Percentiles rank a stretch among this genome's conserved stretches.
Evolutionary conservation across 2,329 filamentous ascomycete genomes (phyloP).

Genomic region (Dendrostoma leiphaemia): DNA sequence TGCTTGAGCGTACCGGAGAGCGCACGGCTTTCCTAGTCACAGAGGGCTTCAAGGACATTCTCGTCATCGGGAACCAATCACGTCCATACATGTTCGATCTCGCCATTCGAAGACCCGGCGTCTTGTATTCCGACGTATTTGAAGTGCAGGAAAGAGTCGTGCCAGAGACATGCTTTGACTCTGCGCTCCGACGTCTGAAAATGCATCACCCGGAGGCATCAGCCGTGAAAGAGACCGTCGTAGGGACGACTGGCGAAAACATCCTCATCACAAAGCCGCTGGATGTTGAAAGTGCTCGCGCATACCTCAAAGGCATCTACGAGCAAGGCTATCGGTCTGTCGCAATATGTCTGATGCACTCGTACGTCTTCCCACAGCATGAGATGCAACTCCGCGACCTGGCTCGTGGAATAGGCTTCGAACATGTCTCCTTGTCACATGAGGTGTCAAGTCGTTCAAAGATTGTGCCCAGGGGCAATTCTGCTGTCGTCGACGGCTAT

Average conservation of each 20-base stretch:
- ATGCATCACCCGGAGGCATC: not conserved
- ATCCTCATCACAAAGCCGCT: conserved; percentile 26
- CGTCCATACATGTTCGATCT: conserved; percentile 66
- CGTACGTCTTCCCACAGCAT: conserved; percentile 30
- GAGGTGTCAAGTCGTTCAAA: conserved; percentile 81
- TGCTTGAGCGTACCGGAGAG: conserved; percentile 65
- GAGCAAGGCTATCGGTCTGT: conserved; percentile 33
- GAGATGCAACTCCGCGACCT: conserved; percentile 65
- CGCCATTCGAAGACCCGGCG: conserved; percentile 61
- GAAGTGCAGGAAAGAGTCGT: conserved; percentile 34
- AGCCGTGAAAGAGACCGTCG: not conserved
- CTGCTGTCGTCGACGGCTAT: conserved; percentile 71
- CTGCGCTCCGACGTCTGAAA: not conserved
- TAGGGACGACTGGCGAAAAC: conserved; percentile 27
- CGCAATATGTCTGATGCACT: conserved; percentile 32
- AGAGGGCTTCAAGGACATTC: conserved; percentile 64
- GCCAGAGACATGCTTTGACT: conserved; percentile 2
- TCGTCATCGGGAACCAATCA: conserved; percentile 67
- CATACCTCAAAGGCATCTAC: conserved; percentile 36
- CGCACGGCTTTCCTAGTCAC: conserved; percentile 64
- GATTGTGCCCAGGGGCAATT: conserved; percentile 67
- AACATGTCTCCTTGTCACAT: conserved; percentile 74
- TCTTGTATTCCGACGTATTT: conserved; percentile 61
- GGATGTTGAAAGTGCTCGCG: conserved; percentile 16
- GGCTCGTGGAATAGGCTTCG: conserved; percentile 73